phyloP scores from a whole-genome alignment of 306 rosid genomes.

The Gastrolobium villosum region DNA sequence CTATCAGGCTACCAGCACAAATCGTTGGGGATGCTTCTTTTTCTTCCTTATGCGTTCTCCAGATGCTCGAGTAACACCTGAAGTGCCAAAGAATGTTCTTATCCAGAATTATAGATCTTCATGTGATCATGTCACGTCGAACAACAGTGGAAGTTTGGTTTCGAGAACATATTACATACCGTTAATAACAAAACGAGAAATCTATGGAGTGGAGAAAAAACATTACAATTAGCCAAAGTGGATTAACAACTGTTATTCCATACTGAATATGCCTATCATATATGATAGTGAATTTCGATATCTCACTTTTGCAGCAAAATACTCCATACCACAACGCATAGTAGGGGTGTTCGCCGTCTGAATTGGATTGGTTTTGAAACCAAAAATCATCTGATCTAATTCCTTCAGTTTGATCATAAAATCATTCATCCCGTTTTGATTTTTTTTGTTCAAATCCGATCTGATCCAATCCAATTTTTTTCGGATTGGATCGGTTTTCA shows the following conservation, averaged over 20 bases:
- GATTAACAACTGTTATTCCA: slow-evolving; percentile 18
- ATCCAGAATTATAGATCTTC: slow-evolving; percentile 14
- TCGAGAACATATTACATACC: slow-evolving; percentile 19
- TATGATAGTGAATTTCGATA: not conserved
- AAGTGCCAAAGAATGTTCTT: slow-evolving; percentile 36
- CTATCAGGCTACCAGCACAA: not conserved
- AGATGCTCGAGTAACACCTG: slow-evolving; percentile 10
- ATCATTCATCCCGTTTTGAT: too few species aligned
- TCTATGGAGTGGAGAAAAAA: not conserved
- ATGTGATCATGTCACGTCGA: slow-evolving; percentile 23
- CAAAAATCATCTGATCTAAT: too few species aligned
- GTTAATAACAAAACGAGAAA: slow-evolving; percentile 14
- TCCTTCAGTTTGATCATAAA: too few species aligned
- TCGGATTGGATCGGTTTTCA: too few species aligned
- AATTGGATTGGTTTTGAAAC: too few species aligned
- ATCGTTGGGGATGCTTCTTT: not conserved
- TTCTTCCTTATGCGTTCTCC: slow-evolving; percentile 23
- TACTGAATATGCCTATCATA: slow-evolving; percentile 7
- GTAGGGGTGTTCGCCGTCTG: too few species aligned
- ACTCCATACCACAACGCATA: slow-evolving; percentile 10
- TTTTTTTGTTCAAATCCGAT: too few species aligned
- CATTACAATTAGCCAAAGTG: not conserved
- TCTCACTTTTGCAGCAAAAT: slow-evolving; percentile 18
- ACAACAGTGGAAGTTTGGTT: slow-evolving; percentile 19
- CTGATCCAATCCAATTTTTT: too few species aligned